These are phyloP conservation scores for Cercospora beticola DNA, from an alignment of 2,329 filamentous ascomycete genomes.

Conservation along the genomic window DNA sequence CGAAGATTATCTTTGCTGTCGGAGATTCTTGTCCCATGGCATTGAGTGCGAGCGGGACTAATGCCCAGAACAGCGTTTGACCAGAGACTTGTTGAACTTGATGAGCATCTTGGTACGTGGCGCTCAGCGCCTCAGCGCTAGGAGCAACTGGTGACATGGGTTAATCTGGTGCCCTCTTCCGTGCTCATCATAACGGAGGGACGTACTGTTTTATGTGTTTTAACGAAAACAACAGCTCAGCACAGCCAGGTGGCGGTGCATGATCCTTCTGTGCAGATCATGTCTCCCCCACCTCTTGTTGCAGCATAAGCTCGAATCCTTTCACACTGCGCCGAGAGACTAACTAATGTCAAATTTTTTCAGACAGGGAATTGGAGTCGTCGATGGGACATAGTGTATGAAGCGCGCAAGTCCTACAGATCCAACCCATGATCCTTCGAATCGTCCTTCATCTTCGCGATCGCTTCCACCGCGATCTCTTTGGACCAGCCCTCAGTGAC, in stretches of 20 bases:
- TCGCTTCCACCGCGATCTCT: conserved; percentile 40
- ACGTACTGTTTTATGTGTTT: not conserved
- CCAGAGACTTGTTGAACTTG: conserved; percentile 2
- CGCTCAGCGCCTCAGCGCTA: not conserved
- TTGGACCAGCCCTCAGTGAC: conserved; percentile 46
- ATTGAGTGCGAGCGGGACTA: conserved; percentile 1
- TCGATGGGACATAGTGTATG: not conserved
- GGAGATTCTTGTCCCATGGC: not conserved
- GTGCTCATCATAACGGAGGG: not conserved
- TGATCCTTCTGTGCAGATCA: not conserved
- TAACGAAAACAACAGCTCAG: not conserved
- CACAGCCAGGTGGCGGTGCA: not conserved
- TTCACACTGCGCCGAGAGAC: not conserved
- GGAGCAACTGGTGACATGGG: not conserved
- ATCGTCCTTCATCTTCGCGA: conserved; percentile 30
- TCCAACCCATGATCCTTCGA: conserved; percentile 14
- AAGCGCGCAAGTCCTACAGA: not conserved
- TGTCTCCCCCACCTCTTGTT: not conserved
- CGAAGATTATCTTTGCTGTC: not conserved
- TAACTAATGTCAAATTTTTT: not conserved
- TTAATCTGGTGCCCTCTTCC: not conserved
- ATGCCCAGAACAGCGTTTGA: conserved; percentile 1
- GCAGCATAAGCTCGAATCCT: not conserved
- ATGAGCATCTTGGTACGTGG: not conserved
- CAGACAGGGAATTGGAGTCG: not conserved